A percentile compares a stretch with the other conserved stretches of the same genome.
phyloP scores from a whole-genome alignment of 805 yeast species.

The Crinitomyces ghanaensis region DNA sequence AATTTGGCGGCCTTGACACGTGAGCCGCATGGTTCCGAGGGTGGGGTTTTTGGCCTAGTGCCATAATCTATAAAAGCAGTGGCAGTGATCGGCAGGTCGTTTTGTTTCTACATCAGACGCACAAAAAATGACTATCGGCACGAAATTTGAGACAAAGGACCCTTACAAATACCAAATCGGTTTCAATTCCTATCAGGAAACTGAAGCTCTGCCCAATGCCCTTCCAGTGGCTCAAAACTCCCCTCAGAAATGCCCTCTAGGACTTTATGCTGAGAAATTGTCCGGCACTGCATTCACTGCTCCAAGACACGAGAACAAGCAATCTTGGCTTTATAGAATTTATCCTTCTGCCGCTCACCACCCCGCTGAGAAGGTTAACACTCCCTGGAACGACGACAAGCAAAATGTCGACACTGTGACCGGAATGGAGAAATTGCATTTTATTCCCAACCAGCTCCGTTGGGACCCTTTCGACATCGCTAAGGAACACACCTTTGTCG shows the following conservation, averaged over 20 bases:
- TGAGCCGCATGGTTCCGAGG: neutral
- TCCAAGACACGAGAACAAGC: conserved; percentile 19
- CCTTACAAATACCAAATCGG: conserved; percentile 16
- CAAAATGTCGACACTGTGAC: neutral
- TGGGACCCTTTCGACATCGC: conserved; percentile 18
- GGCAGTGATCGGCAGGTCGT: too few relatives aligned
- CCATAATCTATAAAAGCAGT: too few relatives aligned
- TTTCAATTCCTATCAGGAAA: conserved; percentile 17
- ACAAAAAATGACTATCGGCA: conserved; percentile 10
- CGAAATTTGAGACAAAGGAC: conserved; percentile 13
- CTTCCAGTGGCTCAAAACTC: conserved; percentile 19
- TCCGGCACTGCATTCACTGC: conserved; percentile 24
- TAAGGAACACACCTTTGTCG: conserved; percentile 11
- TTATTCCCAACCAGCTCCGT: conserved; percentile 19
- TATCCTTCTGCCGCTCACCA: conserved; percentile 18
- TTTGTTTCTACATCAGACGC: too few relatives aligned
- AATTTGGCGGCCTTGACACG: neutral
- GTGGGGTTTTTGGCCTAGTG: neutral
- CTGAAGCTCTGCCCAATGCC: conserved; percentile 19
- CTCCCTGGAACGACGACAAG: conserved; percentile 5
- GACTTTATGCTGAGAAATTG: conserved; percentile 22
- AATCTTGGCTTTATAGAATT: conserved; percentile 20
- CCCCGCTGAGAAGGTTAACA: conserved; percentile 8
- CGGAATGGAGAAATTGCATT: conserved; percentile 6
- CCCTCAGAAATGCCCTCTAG: conserved; percentile 17